Base-by-base conservation (phyloP, 257 asterid genomes). In the Solanum chaucha region DNA sequence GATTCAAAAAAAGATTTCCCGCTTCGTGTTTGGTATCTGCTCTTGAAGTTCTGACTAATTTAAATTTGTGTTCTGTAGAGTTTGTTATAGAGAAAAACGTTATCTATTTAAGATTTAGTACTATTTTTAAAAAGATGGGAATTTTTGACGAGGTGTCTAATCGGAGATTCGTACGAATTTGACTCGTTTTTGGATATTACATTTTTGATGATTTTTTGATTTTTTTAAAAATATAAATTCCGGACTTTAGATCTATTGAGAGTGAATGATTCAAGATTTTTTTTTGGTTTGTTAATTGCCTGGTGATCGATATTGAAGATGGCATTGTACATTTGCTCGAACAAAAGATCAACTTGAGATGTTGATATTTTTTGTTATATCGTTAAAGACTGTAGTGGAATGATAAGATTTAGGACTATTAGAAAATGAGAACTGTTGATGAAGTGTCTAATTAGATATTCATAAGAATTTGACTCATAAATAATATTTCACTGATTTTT, bases 21-120 rank as follows among this genome's bases (percentile, higher is more conserved):
- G 19, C 3, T 5, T 0, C 5, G 22, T 13, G 5, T 67, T 28
- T 28, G 1, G 1, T 40, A 24, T 44, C 10, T 5, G 0, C 0
- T 6, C 28, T 30, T 32, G 0, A 30, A 30, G 0, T 3, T 70
- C 1, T 30, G 17, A 1, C 1, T 70, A 70, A 30, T 15, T 30
- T 3, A 28, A 64, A 36, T 41, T n/a, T 41, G 48, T 7, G 22
- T 61, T n/a, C 1, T 6, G 1, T 74, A 36, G 7, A 11, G 8
- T 41, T 22, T 11, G 17, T 41, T 48, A 12, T n/a, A 78, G 20
- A n/a, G 34, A 75, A 10, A 9, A 61, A 20, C 4, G 12, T 20
- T 19, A 1, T 59, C 28, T 22, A 44, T 44, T 44, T 11, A 64
- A 64, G 32, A 10, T 24, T 24, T 10, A n/a, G 14, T 10, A 59